Percentiles rank a stretch among this genome's conserved stretches.
phyloP scores from a whole-genome alignment of 2,329 filamentous ascomycete genomes.

The Ceratocystis cubensis region DNA sequence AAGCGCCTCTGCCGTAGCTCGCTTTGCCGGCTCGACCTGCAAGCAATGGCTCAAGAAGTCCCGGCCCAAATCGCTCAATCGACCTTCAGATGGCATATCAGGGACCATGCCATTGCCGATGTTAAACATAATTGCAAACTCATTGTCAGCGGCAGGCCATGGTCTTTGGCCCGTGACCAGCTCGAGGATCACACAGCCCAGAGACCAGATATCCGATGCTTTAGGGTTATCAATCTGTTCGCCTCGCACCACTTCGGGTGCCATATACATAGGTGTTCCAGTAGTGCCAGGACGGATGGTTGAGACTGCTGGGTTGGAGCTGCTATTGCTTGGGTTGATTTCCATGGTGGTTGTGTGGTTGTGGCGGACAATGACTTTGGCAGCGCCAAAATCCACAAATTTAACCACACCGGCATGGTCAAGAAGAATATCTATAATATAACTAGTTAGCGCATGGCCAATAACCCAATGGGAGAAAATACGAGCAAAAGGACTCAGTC shows the following conservation, averaged over 20 bases:
- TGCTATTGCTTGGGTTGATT: slow-evolving; percentile 66
- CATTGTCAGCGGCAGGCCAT: slow-evolving; percentile 93
- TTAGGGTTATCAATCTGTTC: slow-evolving; percentile 55
- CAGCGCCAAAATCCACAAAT: slow-evolving; percentile 95
- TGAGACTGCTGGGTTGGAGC: background rate
- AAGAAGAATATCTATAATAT: slow-evolving; percentile 64
- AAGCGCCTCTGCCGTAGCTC: slow-evolving; percentile 74
- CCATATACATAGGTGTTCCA: slow-evolving; percentile 99
- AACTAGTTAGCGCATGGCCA: background rate
- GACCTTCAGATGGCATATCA: slow-evolving; percentile 66
- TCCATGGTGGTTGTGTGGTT: slow-evolving; percentile 29
- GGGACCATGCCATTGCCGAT: slow-evolving; percentile 95
- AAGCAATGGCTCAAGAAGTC: slow-evolving; percentile 87
- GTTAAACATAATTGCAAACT: slow-evolving; percentile 99
- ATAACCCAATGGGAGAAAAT: background rate
- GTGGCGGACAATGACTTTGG: slow-evolving; percentile 63
- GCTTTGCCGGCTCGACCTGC: slow-evolving; percentile 62
- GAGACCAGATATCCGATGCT: slow-evolving; percentile 87
- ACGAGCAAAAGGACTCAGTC: background rate
- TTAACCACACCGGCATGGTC: slow-evolving; percentile 98
- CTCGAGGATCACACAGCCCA: slow-evolving; percentile 92
- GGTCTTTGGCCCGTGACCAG: slow-evolving; percentile 92
- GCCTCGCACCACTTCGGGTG: slow-evolving; percentile 93
- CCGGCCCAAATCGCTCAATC: slow-evolving; percentile 71
- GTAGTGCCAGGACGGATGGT: slow-evolving; percentile 47